These are phyloP conservation scores for Metarhizium anisopliae DNA, from an alignment of 2,329 filamentous ascomycete genomes.

Conservation along the genomic window DNA sequence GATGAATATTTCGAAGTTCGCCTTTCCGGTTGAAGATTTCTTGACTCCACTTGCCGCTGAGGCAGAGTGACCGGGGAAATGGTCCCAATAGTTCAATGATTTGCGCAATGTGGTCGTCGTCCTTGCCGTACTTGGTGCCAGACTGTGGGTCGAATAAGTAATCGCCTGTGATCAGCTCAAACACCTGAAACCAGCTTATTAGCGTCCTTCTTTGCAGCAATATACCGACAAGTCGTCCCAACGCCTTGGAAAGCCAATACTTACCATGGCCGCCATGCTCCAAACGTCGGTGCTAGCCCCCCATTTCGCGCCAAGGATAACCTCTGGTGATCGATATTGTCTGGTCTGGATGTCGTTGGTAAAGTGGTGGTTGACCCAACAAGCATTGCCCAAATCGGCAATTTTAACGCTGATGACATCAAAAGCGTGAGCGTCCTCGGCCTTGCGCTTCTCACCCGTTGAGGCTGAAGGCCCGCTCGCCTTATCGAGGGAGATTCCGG, in stretches of 20 bases:
- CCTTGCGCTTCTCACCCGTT: conserved; percentile 52
- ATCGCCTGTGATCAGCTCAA: conserved; percentile 95
- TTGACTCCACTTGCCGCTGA: conserved; percentile 93
- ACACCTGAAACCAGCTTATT: conserved; percentile 51
- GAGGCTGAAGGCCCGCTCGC: conserved; percentile 40
- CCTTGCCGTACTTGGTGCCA: conserved; percentile 97
- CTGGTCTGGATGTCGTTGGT: conserved; percentile 98
- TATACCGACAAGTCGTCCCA: background rate
- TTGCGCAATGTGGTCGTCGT: conserved; percentile 97
- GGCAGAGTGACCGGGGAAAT: conserved; percentile 85
- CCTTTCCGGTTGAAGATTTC: conserved; percentile 98
- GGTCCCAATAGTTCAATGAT: conserved; percentile 94
- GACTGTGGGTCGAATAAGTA: conserved; percentile 98
- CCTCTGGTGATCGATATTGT: conserved; percentile 94
- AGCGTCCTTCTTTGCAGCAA: background rate
- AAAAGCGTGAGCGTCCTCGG: conserved; percentile 45
- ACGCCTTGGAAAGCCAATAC: conserved; percentile 15
- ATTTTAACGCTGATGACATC: conserved; percentile 98
- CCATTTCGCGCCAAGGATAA: conserved; percentile 95
- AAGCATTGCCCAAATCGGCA: conserved; percentile 94
- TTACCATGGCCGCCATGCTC: conserved; percentile 99
- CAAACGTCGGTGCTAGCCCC: conserved; percentile 98
- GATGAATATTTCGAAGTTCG: conserved; percentile 93
- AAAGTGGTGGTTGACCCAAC: conserved; percentile 98
- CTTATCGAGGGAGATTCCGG: conserved; percentile 87